Percentiles rank a stretch among this genome's conserved stretches.
phyloP scores from a whole-genome alignment of 2,329 filamentous ascomycete genomes.

The Fusarium sp. region DNA sequence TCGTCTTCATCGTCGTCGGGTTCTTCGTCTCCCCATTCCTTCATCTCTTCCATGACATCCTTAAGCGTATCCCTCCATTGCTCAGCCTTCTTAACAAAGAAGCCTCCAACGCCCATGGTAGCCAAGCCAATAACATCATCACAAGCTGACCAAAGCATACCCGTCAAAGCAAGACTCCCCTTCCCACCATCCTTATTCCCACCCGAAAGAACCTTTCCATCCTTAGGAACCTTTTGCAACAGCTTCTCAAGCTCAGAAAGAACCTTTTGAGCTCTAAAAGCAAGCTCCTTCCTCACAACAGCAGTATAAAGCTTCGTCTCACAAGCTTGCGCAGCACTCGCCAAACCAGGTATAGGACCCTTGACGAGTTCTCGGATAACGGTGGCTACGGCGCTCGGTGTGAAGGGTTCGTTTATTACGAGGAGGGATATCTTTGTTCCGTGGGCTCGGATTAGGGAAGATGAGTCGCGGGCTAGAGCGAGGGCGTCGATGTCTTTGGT shows the following conservation, averaged over 20 bases:
- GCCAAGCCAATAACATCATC: conserved; percentile 73
- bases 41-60: conserved; percentile 84
- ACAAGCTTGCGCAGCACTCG: conserved; percentile 73
- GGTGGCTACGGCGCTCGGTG: conserved; percentile 73
- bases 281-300: conserved; percentile 69
- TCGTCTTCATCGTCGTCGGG: conserved; percentile 65
- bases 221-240: conserved; percentile 64
- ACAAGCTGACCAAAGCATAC: conserved; percentile 83
- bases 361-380: conserved; percentile 76
- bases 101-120: conserved; percentile 70
- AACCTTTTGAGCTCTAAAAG: conserved; percentile 64
- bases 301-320: conserved; percentile 67
- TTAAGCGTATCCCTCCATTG: conserved; percentile 77
- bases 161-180: conserved; percentile 70
- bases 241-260: conserved; percentile 69
- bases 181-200: conserved; percentile 50
- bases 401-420: conserved; percentile 86
- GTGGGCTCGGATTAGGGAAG: conserved; percentile 79
- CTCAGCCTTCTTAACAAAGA: conserved; percentile 74
- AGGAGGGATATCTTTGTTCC: conserved; percentile 87
- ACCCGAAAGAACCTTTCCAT: conserved; percentile 61
- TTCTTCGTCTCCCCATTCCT: conserved; percentile 83
- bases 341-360: conserved; percentile 76
- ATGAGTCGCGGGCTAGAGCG: conserved; percentile 72
- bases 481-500: conserved; percentile 63